phyloP scores from a whole-genome alignment of 208 protist genomes.

The Strigomonas galati region DNA sequence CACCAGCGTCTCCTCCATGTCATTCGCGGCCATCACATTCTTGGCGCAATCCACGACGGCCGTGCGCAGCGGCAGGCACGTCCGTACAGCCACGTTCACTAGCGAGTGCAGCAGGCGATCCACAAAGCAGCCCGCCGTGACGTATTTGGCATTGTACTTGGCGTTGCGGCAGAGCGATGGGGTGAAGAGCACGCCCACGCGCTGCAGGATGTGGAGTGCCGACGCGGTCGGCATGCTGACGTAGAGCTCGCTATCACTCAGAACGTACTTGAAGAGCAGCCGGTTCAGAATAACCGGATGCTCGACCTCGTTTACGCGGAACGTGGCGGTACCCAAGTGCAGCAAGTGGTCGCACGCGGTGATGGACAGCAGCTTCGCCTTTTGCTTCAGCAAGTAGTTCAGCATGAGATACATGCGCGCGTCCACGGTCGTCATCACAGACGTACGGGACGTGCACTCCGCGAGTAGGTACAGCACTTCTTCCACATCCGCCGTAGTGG shows the following conservation, averaged over 20 bases:
- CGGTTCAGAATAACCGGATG: constrained; percentile 80
- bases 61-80: constrained; percentile 32
- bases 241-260: constrained; percentile 55
- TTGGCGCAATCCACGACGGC: constrained; percentile 55
- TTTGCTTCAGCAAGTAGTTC: constrained; percentile 47
- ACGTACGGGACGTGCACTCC: constrained; percentile 40
- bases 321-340: constrained; percentile 36
- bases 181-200: constrained; percentile 49
- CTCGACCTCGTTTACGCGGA: constrained; percentile 47
- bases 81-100: constrained; percentile 24
- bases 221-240: constrained; percentile 36
- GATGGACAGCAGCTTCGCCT: constrained; percentile 46
- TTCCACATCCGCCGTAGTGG: constrained; percentile 40
- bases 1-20: constrained; percentile 61
- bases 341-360: constrained; percentile 55
- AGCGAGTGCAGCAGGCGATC: constrained; percentile 73
- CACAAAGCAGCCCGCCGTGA: constrained; percentile 56
- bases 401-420: constrained; percentile 68
- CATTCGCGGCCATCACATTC: constrained; percentile 66
- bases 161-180: constrained; percentile 58
- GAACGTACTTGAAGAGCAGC: constrained; percentile 65
- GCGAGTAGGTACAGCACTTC: constrained; percentile 41
- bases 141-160: constrained; percentile 55
- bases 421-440: constrained; percentile 40
- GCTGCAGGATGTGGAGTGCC: constrained; percentile 46